Base-by-base conservation (phyloP, 2,329 filamentous ascomycete species). In the Pseudogymnoascus verrucosus region DNA sequence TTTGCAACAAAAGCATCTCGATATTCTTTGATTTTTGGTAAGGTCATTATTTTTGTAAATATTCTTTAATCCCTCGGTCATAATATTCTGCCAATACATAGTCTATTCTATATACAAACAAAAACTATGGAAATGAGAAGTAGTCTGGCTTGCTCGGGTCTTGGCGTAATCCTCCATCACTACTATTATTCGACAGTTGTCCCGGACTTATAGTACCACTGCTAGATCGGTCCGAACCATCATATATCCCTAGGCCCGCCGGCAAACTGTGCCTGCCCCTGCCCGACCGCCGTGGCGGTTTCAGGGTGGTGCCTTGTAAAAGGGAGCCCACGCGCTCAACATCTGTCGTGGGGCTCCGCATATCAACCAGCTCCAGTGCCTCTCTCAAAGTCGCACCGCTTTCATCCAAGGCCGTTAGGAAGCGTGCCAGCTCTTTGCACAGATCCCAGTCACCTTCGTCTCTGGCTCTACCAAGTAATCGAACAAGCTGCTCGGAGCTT, bases 351-450 rank as follows among this genome's bases (percentile, higher is more conserved):
- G 76, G 75, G 57, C 72, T 75, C 66, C 73, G 71, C n/a, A 77
- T 73, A 59, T 84, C 82, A 5, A 86, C 83, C 75, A 85, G 79
- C 68, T 85, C 83, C 74, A 96, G 81, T 1, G 89, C 89, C 69
- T 88, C 84, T 62, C 84, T 80, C 60, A 99, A 79, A 51, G 90
- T 93, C 68, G 88, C 86, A 0, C 95, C 95, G 12, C 87, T 89
- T 68, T 91, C 88, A 72, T 99, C 95, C 70, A 99, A 86, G 4
- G 93, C 93, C 57, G 96, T 92, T 64, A 99, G 78, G 76, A 99
- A 99, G n/a, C 93, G 82, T 10, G 95, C 93, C 28, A 99, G 81
- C 74, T 99, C 95, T 70, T 92, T 95, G 77, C 95, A 98, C 28
- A 99, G 78, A 69, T 98, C 93, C 92, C 93, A 99, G 72, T 98